Conservation (phyloP, 2,329 filamentous ascomycete species). For the Chalaropsis thielavioides region DNA sequence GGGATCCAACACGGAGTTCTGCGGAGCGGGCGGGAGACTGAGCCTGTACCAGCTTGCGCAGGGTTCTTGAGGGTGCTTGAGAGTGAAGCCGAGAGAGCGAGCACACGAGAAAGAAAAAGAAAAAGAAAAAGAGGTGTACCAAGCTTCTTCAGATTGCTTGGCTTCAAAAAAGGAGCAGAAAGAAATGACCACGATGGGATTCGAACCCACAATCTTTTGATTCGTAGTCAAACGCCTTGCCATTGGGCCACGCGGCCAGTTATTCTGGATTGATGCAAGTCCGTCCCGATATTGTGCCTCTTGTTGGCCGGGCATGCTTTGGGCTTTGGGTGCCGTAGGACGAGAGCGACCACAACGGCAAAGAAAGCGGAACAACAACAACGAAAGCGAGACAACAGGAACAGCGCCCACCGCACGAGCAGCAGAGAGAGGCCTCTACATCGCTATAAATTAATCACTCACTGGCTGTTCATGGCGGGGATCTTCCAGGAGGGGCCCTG, state of each 20-base stretch:
- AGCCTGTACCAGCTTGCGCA: constrained; percentile 22
- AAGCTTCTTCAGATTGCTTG: too few relatives aligned
- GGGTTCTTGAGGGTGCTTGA: neutral
- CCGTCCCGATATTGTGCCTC: neutral
- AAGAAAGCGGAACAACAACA: neutral
- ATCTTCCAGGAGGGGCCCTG: neutral
- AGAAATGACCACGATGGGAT: constrained; percentile 13
- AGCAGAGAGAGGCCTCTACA: neutral
- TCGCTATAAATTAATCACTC: neutral
- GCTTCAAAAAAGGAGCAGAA: neutral
- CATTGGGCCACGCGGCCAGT: constrained; percentile 13
- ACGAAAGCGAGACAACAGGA: neutral
- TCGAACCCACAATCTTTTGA: constrained; percentile 16
- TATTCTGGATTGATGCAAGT: neutral
- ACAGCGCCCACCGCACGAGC: neutral
- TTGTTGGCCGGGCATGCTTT: neutral
- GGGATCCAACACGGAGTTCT: constrained; percentile 27
- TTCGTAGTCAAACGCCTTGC: constrained; percentile 16
- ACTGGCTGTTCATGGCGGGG: neutral
- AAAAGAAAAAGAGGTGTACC: neutral
- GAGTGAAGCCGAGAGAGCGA: neutral
- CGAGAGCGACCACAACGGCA: neutral
- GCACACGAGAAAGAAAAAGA: neutral
- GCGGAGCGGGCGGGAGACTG: constrained; percentile 29
- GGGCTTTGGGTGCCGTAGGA: neutral